Percentiles rank a stretch among this genome's conserved stretches.
phyloP scores from a whole-genome alignment of 805 yeast species.

The Sungouiella blattae region DNA sequence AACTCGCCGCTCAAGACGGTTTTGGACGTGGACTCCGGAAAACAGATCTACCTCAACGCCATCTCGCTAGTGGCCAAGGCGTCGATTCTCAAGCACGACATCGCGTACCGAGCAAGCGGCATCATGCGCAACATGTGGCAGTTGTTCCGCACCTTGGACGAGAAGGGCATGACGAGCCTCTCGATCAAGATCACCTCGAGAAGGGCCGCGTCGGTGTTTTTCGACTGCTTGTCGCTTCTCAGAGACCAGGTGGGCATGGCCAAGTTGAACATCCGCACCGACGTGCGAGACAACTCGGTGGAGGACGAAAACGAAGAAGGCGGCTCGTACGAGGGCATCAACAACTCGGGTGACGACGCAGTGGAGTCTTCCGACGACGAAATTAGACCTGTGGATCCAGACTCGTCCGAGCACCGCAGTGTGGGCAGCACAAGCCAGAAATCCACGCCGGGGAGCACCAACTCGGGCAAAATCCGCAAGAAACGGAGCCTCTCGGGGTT shows the following conservation, averaged over 20 bases:
- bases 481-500: constrained; percentile 52
- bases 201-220: constrained; percentile 89
- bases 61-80: constrained; percentile 69
- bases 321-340: constrained; percentile 13
- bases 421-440: constrained; percentile 25
- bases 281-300: constrained; percentile 20
- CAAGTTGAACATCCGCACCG: constrained; percentile 43
- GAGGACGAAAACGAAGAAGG: constrained; percentile 20
- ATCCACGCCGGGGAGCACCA: constrained; percentile 38
- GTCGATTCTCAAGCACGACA: constrained; percentile 84
- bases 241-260: constrained; percentile 88
- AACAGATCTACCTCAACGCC: constrained; percentile 62
- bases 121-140: constrained; percentile 95
- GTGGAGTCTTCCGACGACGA: constrained; percentile 19
- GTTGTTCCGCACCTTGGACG: constrained; percentile 65
- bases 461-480: constrained; percentile 32
- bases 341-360: constrained; percentile 22
- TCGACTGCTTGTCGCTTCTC: constrained; percentile 82
- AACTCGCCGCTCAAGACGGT: constrained; percentile 70
- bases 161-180: constrained; percentile 38
- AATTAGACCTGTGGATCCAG: constrained; percentile 22
- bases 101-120: constrained; percentile 89
- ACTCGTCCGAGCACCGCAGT: constrained; percentile 6
- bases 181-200: constrained; percentile 69
- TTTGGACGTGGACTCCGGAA: constrained; percentile 70